Evolutionary conservation across 495 filamentous ascomycete genomes (phyloP).

Genomic region (Aspergillus ostianus): DNA sequence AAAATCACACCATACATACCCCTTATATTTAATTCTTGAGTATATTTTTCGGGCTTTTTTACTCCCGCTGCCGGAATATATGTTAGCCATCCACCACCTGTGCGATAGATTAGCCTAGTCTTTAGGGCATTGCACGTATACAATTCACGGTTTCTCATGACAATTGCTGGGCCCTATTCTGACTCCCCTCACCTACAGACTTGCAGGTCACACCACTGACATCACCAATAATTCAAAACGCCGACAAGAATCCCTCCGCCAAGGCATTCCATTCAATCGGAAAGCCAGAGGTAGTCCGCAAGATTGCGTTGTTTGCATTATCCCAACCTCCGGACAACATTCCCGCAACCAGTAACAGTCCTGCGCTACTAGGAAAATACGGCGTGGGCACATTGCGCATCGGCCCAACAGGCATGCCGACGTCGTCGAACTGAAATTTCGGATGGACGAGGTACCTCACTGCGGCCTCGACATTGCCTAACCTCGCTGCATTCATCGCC

Average conservation of each 20-base stretch:
- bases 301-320: too few species aligned
- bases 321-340: background rate
- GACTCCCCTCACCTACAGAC: too few species aligned
- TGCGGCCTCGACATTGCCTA: constrained; percentile 13
- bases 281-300: background rate
- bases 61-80: background rate
- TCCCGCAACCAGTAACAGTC: background rate
- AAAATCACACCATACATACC: constrained; percentile 14
- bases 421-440: constrained; percentile 18
- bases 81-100: background rate
- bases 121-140: background rate
- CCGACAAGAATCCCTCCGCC: background rate
- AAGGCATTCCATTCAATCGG: background rate
- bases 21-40: background rate
- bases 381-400: constrained; percentile 43
- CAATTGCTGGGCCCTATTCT: background rate
- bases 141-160: background rate
- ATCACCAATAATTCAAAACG: background rate
- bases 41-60: background rate
- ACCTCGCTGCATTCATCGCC: constrained; percentile 15
- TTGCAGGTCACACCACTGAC: background rate
- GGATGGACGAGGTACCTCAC: constrained; percentile 13
- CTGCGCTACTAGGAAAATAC: constrained; percentile 43
- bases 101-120: background rate
- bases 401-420: constrained; percentile 46